A percentile compares a stretch with the other conserved stretches of the same genome.
Evolutionary conservation across 306 rosid genomes (phyloP).

Genomic region (Cucumis cinereus): DNA sequence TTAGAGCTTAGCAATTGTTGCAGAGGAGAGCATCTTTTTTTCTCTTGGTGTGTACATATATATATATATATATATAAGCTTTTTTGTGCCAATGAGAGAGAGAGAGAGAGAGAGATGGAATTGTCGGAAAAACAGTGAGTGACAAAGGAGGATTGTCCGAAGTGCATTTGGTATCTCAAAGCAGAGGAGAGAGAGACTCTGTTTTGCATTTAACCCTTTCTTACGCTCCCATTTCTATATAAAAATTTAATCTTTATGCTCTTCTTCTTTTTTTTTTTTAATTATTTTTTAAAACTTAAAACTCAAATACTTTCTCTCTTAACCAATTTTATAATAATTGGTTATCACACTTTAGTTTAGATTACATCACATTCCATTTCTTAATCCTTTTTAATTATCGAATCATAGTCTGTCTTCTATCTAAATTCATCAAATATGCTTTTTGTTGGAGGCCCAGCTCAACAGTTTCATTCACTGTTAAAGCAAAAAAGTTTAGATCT

Average conservation of each 20-base stretch:
- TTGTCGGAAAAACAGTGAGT: background rate
- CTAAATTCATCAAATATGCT: background rate
- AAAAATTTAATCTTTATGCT: background rate
- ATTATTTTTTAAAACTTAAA: too few relatives aligned
- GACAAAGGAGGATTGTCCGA: conserved; percentile 1
- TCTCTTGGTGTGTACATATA: background rate
- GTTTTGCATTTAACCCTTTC: background rate
- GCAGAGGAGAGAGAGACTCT: background rate
- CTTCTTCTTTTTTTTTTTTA: too few relatives aligned
- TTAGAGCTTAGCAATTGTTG: background rate
- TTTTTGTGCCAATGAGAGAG: background rate
- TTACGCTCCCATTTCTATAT: background rate
- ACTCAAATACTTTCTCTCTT: background rate
- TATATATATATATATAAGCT: background rate
- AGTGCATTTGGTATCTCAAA: background rate
- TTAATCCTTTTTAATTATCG: background rate
- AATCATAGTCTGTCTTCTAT: background rate
- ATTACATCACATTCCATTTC: background rate
- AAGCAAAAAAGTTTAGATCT: background rate
- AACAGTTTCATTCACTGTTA: background rate
- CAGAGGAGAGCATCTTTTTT: background rate
- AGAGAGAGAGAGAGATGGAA: conserved; percentile 1
- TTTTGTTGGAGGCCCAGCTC: background rate
- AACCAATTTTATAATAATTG: background rate
- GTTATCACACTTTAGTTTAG: background rate